Evolutionary conservation across 2,329 filamentous ascomycete genomes (phyloP), one percentile per base, ranked within the genome.

Genomic region (Fusarium lateritium): DNA sequence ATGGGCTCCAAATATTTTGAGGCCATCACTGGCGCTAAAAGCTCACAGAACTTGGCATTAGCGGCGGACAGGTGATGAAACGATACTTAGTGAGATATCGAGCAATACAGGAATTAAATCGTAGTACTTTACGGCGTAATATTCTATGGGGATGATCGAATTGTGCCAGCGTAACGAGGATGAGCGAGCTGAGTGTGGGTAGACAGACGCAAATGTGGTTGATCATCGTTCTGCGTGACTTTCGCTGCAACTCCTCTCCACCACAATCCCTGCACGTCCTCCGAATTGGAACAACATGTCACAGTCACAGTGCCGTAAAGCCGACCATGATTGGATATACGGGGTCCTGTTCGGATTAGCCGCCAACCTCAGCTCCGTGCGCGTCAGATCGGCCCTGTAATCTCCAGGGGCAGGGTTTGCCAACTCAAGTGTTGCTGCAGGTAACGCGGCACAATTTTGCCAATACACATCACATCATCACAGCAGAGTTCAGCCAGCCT

Each of bases 1-100:
- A 40, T 59, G 50, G 50, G 56, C 0, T 59, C 56, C 4, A 56
- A 56, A 17, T 56, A 59, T 56, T 28, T 56, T 40, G 56, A 59
- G 40, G 56, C 56, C 42, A 31, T 59, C 17, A 56, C 50, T 5
- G 56, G 50, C 2, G 50, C 56, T 5, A 58, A 39, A 40, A 21
- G 40, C 4, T 56, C 40, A 2, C 51, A 40, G 7, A 56, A 59
- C 17, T 5, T 59, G 10, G 26, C 50, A 4, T 31, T 56, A 15
- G 50, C 56, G 7, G 56, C 26, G 5, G 40, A 59, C 14, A 21
- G 54, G 6, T 52, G 15, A 28, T 33, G 10, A 4, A 6, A 9
- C 10, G 19, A 19, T 33, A 44, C 7, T 26, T n/a, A 24, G 22
- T 26, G 21, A 17, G 26, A 33, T 19, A n/a, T 19, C 17, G 13